A percentile compares a stretch with the other conserved stretches of the same genome.
phyloP scores from a whole-genome alignment of 805 yeast species.

The Saccharomycopsis sp. region DNA sequence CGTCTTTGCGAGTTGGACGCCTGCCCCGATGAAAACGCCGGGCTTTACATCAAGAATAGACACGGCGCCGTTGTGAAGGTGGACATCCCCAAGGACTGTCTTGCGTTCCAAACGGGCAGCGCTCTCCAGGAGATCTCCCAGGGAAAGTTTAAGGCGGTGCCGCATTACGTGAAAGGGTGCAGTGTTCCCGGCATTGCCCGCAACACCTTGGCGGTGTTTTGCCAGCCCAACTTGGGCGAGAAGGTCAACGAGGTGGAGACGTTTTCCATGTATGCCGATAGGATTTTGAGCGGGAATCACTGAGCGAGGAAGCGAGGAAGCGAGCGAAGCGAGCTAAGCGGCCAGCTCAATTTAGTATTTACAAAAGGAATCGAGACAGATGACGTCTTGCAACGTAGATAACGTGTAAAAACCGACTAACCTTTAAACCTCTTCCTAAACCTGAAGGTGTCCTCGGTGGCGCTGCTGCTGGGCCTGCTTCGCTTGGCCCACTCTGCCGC shows the following conservation, averaged over 20 bases:
- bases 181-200: constrained; percentile 31
- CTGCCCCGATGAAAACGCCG: constrained; percentile 38
- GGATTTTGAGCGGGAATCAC: constrained; percentile 35
- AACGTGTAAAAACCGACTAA: not conserved
- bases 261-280: constrained; percentile 41
- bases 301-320: constrained; percentile 17
- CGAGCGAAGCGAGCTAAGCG: not conserved
- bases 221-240: constrained; percentile 50
- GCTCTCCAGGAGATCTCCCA: constrained; percentile 43
- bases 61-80: constrained; percentile 38
- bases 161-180: constrained; percentile 46
- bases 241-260: constrained; percentile 35
- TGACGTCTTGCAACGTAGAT: not conserved
- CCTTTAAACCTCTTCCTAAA: constrained; percentile 10
- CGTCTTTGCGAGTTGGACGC: constrained; percentile 24
- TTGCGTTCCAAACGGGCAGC: constrained; percentile 55
- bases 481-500: constrained; percentile 13
- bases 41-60: constrained; percentile 42
- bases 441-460: constrained; percentile 17
- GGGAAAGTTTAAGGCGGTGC: constrained; percentile 46
- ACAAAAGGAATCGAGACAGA: not conserved
- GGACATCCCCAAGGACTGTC: constrained; percentile 43
- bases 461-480: not conserved
- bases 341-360: not conserved
- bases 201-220: constrained; percentile 52